Conservation (phyloP, 139 green algal genomes). For the Chlamydomonas schloesseri region DNA sequence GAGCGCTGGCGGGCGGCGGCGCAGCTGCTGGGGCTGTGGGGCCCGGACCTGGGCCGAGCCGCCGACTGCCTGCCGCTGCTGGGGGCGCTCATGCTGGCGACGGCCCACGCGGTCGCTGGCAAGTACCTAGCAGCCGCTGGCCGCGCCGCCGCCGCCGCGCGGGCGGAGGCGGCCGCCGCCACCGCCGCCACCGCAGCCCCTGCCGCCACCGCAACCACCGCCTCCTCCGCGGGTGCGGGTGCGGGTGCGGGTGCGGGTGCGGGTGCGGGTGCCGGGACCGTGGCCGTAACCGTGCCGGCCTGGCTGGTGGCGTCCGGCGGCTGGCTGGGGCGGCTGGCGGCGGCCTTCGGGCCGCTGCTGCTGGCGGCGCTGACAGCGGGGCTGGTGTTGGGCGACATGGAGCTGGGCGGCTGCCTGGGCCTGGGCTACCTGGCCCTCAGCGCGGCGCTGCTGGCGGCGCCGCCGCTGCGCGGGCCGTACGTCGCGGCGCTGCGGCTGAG, state of each 20-base stretch:
- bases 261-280: too few species aligned
- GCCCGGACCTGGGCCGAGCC: background rate
- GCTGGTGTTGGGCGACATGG: constrained; percentile 8
- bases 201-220: too few species aligned
- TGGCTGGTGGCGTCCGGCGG: constrained; percentile 9
- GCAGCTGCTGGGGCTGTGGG: constrained; percentile 39
- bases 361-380: background rate
- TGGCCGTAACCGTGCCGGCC: background rate
- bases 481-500: constrained; percentile 10
- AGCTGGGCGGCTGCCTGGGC: constrained; percentile 1
- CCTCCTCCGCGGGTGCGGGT: too few species aligned
- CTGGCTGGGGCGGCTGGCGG: background rate
- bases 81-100: constrained; percentile 29
- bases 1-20: constrained; percentile 12
- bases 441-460: constrained; percentile 41
- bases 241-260: too few species aligned
- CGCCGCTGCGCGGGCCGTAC: constrained; percentile 27
- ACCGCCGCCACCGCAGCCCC: background rate
- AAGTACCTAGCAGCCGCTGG: background rate
- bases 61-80: constrained; percentile 48
- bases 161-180: background rate
- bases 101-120: constrained; percentile 26
- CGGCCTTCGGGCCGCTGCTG: background rate
- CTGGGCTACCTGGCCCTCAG: constrained; percentile 29
- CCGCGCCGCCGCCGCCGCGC: background rate